Evolutionary conservation across 2,329 filamentous ascomycete species (phyloP), one percentile per base, ranked within the genome.

Genomic region (Bipolaris bicolor): DNA sequence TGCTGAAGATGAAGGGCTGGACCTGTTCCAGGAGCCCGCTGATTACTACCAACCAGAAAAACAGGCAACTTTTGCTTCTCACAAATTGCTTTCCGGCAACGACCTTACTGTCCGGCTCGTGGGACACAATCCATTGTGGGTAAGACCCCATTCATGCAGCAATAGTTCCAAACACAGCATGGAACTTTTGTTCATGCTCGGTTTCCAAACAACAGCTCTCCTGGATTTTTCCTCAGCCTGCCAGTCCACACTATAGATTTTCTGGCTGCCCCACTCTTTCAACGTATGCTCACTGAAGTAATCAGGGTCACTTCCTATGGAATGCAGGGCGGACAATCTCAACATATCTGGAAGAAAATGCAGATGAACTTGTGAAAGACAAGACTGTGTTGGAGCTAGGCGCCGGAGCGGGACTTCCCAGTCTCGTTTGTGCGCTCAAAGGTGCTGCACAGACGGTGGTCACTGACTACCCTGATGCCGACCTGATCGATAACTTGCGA

Each of bases 331-430:
- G 90, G 61, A 86, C 91, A 37, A 84, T 94, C 47, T 86, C 92
- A 15, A 82, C 87, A 65, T 92, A 92, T 77, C 86, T 97, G 56
- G 91, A 97, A 77, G 79, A 84, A 40, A 81, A 87, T 62, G 83
- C 87, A n/a, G 69, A 76, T 7, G 63, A 77, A 1, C 82, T 91
- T 4, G 83, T 96, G n/a, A 70, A 78, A 13, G 83, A 78, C 62
- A 88, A 86, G 72, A 87, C 87, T n/a, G 85, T 97, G 2, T 85
- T 97, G 7, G 94, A 97, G 77, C 86, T 97, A 22, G 94, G 94
- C 46, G 93, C 94, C 3, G 94, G 91, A 13, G 91, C 91, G 0
- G 94, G 92, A 0, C 83, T 97, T 36, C 92, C 92, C 0, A 90
- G 89, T 71, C 84, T 97, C 10, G 86, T 95, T 33, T 89, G 88